Conservation (phyloP, 2,329 filamentous ascomycete genomes). For the Byssothecium circinans region DNA sequence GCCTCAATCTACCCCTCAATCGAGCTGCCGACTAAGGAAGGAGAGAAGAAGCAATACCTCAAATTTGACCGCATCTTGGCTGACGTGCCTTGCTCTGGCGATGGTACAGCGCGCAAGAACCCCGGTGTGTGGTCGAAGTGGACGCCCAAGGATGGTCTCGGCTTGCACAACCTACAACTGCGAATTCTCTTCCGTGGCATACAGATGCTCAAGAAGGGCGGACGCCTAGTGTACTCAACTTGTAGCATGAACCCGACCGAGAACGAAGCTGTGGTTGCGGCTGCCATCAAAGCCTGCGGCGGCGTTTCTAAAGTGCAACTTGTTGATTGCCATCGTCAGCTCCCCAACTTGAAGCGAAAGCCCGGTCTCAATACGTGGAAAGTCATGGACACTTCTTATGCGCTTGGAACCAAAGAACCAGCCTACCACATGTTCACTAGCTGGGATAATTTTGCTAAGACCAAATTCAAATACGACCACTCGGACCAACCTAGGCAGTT, state of each 20-base stretch:
- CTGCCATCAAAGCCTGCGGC: slow-evolving; percentile 87
- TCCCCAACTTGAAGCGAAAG: slow-evolving; percentile 74
- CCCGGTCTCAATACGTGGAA: slow-evolving; percentile 82
- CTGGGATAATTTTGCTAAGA: slow-evolving; percentile 79
- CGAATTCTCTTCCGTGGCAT: slow-evolving; percentile 88
- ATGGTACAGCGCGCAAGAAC: slow-evolving; percentile 93
- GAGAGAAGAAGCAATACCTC: slow-evolving; percentile 69
- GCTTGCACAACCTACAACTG: slow-evolving; percentile 82
- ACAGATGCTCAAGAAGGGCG: slow-evolving; percentile 94
- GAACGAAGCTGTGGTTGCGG: slow-evolving; percentile 88
- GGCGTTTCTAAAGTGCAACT: slow-evolving; percentile 80
- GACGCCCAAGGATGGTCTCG: slow-evolving; percentile 83
- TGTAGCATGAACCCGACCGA: slow-evolving; percentile 99
- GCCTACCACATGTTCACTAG: slow-evolving; percentile 74
- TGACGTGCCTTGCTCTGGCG: slow-evolving; percentile 95
- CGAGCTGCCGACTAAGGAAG: slow-evolving; percentile 67
- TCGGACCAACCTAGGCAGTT: slow-evolving; percentile 61
- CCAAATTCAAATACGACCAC: slow-evolving; percentile 61
- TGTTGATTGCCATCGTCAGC: slow-evolving; percentile 76
- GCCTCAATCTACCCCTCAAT: slow-evolving; percentile 94
- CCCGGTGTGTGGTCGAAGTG: slow-evolving; percentile 93
- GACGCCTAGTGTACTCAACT: slow-evolving; percentile 94
- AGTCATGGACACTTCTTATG: slow-evolving; percentile 62
- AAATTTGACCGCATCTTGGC: slow-evolving; percentile 97
- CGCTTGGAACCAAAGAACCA: slow-evolving; percentile 61